Evolutionary conservation across 441 rosid genomes (phyloP).

Genomic region (Breynia disticha): DNA sequence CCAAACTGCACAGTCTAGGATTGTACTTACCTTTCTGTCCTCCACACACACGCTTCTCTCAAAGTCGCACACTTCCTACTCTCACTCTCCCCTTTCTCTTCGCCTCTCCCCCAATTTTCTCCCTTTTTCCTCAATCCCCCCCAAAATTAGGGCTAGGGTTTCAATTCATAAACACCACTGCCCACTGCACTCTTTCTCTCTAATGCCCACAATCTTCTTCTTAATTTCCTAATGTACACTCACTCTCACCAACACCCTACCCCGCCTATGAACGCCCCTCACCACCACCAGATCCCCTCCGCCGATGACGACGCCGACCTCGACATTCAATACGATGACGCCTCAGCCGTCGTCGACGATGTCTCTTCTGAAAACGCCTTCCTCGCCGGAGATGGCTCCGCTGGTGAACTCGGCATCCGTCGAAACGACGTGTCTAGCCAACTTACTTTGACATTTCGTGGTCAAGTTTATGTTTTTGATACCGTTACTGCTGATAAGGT

Average conservation of each 20-base stretch:
- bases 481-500: slow-evolving; percentile 86
- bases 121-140: no score
- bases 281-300: slow-evolving; percentile 40
- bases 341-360: slow-evolving; percentile 43
- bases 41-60: no score
- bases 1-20: no score
- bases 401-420: slow-evolving; percentile 26
- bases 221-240: slow-evolving; percentile 60
- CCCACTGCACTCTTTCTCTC: no score
- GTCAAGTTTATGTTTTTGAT: slow-evolving; percentile 87
- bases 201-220: no score
- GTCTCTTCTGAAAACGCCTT: slow-evolving; percentile 49
- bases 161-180: no score
- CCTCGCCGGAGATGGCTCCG: slow-evolving; percentile 22
- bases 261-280: slow-evolving; percentile 38
- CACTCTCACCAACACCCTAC: slow-evolving; percentile 41
- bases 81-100: no score
- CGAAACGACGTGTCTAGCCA: slow-evolving; percentile 45
- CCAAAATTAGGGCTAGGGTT: no score
- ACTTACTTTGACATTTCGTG: slow-evolving; percentile 81
- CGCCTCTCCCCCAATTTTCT: no score
- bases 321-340: slow-evolving; percentile 46
- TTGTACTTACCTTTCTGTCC: no score
- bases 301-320: slow-evolving; percentile 30
- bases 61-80: no score